Evolutionary conservation across 805 yeast species (phyloP).

Genomic region (Sugiyamaella lignohabitans): DNA sequence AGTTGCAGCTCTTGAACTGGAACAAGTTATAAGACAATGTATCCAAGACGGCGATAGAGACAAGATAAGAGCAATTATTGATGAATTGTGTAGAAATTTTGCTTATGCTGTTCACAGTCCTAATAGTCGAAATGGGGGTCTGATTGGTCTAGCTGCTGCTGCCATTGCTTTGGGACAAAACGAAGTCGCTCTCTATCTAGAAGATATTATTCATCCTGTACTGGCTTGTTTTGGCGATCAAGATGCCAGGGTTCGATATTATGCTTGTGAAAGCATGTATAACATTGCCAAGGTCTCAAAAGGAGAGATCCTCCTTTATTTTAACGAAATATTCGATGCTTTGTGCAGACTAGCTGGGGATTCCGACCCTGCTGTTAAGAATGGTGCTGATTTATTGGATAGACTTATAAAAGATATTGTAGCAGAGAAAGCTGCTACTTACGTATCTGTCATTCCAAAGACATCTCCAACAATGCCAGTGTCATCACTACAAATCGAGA

Average conservation of each 20-base stretch:
- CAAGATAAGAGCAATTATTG: slow-evolving; percentile 54
- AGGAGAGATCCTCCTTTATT: slow-evolving; percentile 85
- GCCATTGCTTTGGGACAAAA: slow-evolving; percentile 83
- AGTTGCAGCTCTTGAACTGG: slow-evolving; percentile 60
- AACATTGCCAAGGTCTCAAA: slow-evolving; percentile 95
- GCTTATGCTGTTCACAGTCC: slow-evolving; percentile 82
- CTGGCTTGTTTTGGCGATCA: slow-evolving; percentile 95
- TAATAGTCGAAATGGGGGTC: slow-evolving; percentile 88
- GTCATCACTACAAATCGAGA: neutral
- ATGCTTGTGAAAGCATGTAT: slow-evolving; percentile 92
- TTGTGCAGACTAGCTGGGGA: slow-evolving; percentile 86
- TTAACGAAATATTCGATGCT: slow-evolving; percentile 92
- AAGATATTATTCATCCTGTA: slow-evolving; percentile 85
- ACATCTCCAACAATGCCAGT: slow-evolving; percentile 49
- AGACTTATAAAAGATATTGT: slow-evolving; percentile 89
- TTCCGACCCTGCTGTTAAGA: slow-evolving; percentile 82
- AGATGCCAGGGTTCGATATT: slow-evolving; percentile 93
- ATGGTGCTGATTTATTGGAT: slow-evolving; percentile 91
- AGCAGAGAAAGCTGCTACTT: slow-evolving; percentile 86
- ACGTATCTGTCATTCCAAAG: slow-evolving; percentile 41
- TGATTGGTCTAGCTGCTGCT: slow-evolving; percentile 92
- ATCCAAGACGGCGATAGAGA: slow-evolving; percentile 54
- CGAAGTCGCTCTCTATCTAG: slow-evolving; percentile 77
- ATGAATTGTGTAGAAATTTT: slow-evolving; percentile 67
- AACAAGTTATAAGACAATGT: slow-evolving; percentile 66